Conservation (phyloP, 306 rosid genomes). For the Herpetospermum pedunculosum region DNA sequence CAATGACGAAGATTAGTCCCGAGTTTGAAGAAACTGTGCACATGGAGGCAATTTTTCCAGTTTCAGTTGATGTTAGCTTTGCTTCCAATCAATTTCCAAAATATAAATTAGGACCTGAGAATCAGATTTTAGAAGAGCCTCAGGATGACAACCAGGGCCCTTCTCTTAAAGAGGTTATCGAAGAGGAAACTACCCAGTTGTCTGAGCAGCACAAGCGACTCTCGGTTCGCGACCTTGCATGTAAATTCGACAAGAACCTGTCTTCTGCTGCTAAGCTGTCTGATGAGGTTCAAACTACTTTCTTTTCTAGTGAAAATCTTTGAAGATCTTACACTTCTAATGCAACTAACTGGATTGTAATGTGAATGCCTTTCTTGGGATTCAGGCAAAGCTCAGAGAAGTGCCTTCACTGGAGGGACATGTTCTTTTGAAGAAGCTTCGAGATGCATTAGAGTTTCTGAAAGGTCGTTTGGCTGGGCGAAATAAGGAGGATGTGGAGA, state of each 20-base stretch:
- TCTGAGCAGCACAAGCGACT: conserved; percentile 85
- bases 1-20: conserved; percentile 88
- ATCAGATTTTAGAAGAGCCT: conserved; percentile 69
- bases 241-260: conserved; percentile 92
- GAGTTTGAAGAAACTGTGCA: conserved; percentile 46
- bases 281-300: conserved; percentile 51
- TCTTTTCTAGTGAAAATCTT: background rate
- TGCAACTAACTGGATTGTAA: background rate
- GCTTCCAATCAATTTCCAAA: conserved; percentile 56
- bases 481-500: conserved; percentile 90
- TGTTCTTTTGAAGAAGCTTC: conserved; percentile 85
- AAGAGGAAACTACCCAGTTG: conserved; percentile 59
- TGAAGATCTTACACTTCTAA: background rate
- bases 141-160: conserved; percentile 58
- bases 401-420: conserved; percentile 96
- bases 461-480: conserved; percentile 67
- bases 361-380: conserved; percentile 12
- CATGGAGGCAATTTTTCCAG: conserved; percentile 46
- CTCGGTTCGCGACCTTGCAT: conserved; percentile 95
- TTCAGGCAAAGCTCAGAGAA: conserved; percentile 81
- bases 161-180: conserved; percentile 62
- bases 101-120: conserved; percentile 69
- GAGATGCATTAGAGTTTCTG: conserved; percentile 82
- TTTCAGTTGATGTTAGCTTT: conserved; percentile 93
- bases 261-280: conserved; percentile 87